phyloP scores from a whole-genome alignment of 179 eudicot genomes.

The Vitellaria paradoxa region DNA sequence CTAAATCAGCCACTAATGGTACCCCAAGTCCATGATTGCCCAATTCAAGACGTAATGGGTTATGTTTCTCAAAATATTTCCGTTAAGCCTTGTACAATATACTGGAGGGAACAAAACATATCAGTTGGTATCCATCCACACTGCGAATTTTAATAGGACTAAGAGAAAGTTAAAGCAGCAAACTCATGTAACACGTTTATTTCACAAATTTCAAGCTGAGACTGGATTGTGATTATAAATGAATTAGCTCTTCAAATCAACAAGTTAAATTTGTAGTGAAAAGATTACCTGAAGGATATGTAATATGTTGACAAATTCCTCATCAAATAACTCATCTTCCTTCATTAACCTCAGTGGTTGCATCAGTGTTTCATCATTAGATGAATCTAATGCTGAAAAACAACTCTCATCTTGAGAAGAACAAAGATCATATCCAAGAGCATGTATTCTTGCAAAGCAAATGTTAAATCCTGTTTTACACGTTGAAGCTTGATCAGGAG shows the following conservation, averaged over 20 bases:
- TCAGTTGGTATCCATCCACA: not conserved
- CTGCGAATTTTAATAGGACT: too few relatives aligned
- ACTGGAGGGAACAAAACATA: not conserved
- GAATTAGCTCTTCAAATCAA: not conserved
- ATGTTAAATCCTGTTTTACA: constrained; percentile 66
- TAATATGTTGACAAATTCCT: constrained; percentile 62
- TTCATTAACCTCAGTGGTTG: constrained; percentile 47
- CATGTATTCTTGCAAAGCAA: constrained; percentile 63
- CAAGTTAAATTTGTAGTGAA: constrained; percentile 3
- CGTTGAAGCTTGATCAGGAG: constrained; percentile 47
- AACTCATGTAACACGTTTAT: too few relatives aligned
- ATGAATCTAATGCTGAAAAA: constrained; percentile 21
- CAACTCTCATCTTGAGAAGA: constrained; percentile 22
- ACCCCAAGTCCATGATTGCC: not conserved
- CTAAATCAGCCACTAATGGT: too few relatives aligned
- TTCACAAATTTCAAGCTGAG: not conserved
- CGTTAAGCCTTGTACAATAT: not conserved
- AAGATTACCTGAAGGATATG: constrained; percentile 82
- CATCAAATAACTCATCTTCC: constrained; percentile 44
- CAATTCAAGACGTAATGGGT: not conserved
- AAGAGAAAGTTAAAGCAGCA: not conserved
- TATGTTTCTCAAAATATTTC: not conserved
- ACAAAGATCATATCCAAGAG: constrained; percentile 56
- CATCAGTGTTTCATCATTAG: constrained; percentile 36
- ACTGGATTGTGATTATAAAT: not conserved